These are phyloP conservation scores for Dacryopinax spathularia DNA, from an alignment of 768 basidiomycete genomes.

Conservation along the genomic window DNA sequence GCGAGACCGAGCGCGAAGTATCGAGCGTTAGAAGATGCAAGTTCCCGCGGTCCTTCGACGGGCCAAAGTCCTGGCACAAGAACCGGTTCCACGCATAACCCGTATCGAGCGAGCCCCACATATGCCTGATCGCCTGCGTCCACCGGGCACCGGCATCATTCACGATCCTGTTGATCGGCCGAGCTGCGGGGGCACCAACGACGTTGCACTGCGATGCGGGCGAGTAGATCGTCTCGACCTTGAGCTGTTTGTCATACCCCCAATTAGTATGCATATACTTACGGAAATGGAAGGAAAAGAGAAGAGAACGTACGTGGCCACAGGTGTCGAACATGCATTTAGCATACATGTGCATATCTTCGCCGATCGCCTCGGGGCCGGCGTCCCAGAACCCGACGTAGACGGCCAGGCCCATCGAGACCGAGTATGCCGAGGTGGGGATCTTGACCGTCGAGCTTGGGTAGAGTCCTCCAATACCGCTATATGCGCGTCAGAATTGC, in stretches of 20 bases:
- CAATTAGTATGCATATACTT: background rate
- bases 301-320: slow-evolving; percentile 10
- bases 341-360: slow-evolving; percentile 23
- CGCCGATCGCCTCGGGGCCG: slow-evolving; percentile 19
- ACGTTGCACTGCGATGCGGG: slow-evolving; percentile 21
- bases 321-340: slow-evolving; percentile 20
- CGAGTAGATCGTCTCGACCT: slow-evolving; percentile 20
- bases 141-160: slow-evolving; percentile 19
- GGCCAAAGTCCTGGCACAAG: slow-evolving; percentile 14
- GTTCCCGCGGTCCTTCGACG: slow-evolving; percentile 9
- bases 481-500: background rate
- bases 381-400: slow-evolving; percentile 21
- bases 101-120: slow-evolving; percentile 17
- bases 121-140: slow-evolving; percentile 20
- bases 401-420: slow-evolving; percentile 16
- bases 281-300: background rate
- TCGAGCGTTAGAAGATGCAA: slow-evolving; percentile 4
- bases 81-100: slow-evolving; percentile 16
- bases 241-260: slow-evolving; percentile 7
- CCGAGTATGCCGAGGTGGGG: slow-evolving; percentile 20
- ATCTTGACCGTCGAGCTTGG: slow-evolving; percentile 18
- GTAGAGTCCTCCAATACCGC: slow-evolving; percentile 18
- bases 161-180: slow-evolving; percentile 14
- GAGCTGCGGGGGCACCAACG: slow-evolving; percentile 13
- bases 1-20: slow-evolving; percentile 7